Percentiles rank a stretch among this genome's conserved stretches.
phyloP scores from a whole-genome alignment of 805 yeast species.

The Pichia deserticola region DNA sequence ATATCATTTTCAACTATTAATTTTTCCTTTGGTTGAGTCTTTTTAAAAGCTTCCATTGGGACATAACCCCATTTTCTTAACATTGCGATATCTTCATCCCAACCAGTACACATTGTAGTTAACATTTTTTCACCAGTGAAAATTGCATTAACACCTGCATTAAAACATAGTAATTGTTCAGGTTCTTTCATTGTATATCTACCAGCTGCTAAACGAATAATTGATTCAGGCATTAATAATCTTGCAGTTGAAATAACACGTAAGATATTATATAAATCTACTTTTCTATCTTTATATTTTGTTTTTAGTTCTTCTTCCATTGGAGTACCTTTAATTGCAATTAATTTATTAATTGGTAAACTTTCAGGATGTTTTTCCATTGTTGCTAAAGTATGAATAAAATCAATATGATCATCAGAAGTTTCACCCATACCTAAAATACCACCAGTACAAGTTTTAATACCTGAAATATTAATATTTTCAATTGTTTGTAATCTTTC shows the following conservation, averaged over 20 bases:
- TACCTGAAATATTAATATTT: constrained; percentile 52
- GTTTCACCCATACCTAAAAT: constrained; percentile 75
- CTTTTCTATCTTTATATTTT: constrained; percentile 31
- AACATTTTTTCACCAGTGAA: constrained; percentile 78
- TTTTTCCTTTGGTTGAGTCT: not conserved
- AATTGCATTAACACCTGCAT: constrained; percentile 74
- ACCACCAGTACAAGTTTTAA: constrained; percentile 73
- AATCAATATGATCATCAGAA: constrained; percentile 60
- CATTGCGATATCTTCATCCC: constrained; percentile 75
- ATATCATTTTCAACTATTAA: not conserved
- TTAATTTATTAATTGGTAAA: constrained; percentile 69
- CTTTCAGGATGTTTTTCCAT: constrained; percentile 74
- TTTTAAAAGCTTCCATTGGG: constrained; percentile 16
- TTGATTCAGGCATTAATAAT: constrained; percentile 62
- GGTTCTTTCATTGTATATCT: constrained; percentile 72
- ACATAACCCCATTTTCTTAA: constrained; percentile 55
- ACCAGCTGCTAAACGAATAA: constrained; percentile 74
- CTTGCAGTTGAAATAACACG: constrained; percentile 74
- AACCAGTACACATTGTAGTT: constrained; percentile 75
- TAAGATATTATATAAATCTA: constrained; percentile 54
- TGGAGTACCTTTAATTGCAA: constrained; percentile 76
- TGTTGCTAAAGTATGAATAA: constrained; percentile 57
- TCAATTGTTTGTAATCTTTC: constrained; percentile 62
- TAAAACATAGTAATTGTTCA: constrained; percentile 68
- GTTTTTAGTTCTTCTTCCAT: constrained; percentile 46